Base-by-base conservation (phyloP, 1,284 basidiomycete genomes). In the Ustilago cynodontis region DNA sequence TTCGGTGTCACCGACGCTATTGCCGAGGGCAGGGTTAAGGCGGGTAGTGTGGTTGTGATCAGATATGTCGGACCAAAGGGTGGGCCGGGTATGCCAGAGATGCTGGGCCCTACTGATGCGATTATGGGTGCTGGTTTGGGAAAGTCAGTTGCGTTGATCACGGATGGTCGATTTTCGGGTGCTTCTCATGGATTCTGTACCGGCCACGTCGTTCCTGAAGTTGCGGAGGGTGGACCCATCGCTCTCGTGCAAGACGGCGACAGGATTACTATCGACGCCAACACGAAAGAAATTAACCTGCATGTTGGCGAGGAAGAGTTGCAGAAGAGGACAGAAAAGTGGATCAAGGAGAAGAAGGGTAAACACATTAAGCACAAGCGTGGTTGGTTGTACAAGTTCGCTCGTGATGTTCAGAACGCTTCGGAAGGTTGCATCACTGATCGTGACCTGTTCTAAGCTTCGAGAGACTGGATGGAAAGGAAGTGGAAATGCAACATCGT, bases 81-180 rank as follows among this genome's bases (percentile, higher is more conserved):
- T 67, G 94, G 94, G 60, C 94, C 94, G 90, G 93, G 94, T 59
- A 95, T 95, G 94, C 94, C 93, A 51, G 94, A 95, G 88, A 95
- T 95, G 94, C 89, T 96, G 60, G 95, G 95, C 87, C 84, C 82
- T 22, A 82, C 82, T 2, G 77, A 59, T 10, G 77, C 82, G 4
- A 82, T 84, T 55, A 83, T 84, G 81, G 96, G 96, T 35, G 95
- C 95, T 59, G 96, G 96, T 43, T 89, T 98, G 20, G 92, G 94
- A 43, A 90, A 92, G 69, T 92, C 93, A 59, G 95, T 95, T 3
- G 95, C 95, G 1, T 90, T 97, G 74, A 91, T 99, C 80, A 99
- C 96, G 0, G 96, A 99, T 86, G 96, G 96, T 51, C 91, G 96
- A 47, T 99, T 99, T 89, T 94, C 93, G 31, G 96, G 95, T 60